These are phyloP conservation scores for Fomitopsis pinicola DNA, from an alignment of 1,284 basidiomycete species.

Conservation along the genomic window DNA sequence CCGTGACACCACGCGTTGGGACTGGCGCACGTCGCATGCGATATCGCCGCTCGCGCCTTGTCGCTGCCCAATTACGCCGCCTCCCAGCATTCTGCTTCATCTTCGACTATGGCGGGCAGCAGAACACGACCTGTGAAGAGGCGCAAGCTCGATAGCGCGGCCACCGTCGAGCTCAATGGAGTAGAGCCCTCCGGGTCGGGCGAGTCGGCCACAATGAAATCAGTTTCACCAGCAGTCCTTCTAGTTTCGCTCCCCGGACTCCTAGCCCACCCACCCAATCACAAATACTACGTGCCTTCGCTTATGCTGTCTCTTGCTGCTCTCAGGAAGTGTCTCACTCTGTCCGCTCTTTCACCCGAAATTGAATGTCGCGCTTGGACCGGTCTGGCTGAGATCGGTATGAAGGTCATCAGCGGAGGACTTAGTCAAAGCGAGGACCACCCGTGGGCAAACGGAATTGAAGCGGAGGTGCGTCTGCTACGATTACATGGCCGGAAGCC, in stretches of 20 bases:
- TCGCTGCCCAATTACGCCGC: not conserved
- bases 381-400: constrained; percentile 59
- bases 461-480: constrained; percentile 41
- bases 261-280: constrained; percentile 57
- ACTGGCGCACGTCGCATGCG: not conserved
- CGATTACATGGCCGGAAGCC: not conserved
- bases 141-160: not conserved
- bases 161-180: not conserved
- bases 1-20: not conserved
- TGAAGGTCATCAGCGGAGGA: constrained; percentile 46
- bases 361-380: constrained; percentile 68
- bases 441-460: constrained; percentile 43
- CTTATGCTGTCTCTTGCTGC: constrained; percentile 53
- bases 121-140: not conserved
- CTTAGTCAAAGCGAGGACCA: constrained; percentile 34
- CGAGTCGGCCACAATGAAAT: constrained; percentile 15
- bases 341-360: constrained; percentile 48
- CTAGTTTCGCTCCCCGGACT: constrained; percentile 58
- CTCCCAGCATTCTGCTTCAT: not conserved
- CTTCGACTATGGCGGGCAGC: not conserved
- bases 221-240: constrained; percentile 44
- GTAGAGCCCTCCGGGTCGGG: not conserved
- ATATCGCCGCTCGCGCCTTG: not conserved
- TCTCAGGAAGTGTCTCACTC: constrained; percentile 46
- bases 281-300: constrained; percentile 47